Evolutionary conservation across 2,329 filamentous ascomycete genomes (phyloP).

Genomic region (Amylocarpus encephaloides): DNA sequence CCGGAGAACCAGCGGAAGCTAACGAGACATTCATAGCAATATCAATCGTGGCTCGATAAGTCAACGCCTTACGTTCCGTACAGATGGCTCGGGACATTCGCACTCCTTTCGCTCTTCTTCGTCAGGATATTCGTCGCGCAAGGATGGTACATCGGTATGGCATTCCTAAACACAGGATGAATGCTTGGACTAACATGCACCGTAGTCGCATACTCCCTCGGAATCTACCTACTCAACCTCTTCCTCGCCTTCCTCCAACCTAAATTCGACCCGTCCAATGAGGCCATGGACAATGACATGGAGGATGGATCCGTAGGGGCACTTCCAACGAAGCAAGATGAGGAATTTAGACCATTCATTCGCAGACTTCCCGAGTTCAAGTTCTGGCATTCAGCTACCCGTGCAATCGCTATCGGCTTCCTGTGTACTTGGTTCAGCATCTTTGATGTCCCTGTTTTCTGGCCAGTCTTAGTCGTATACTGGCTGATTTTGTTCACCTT

Average conservation of each 20-base stretch:
- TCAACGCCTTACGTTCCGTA: conserved; percentile 85
- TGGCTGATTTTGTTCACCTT: conserved; percentile 95
- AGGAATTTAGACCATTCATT: conserved; percentile 97
- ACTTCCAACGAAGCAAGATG: conserved; percentile 89
- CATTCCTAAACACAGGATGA: conserved; percentile 6
- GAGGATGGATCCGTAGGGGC: conserved; percentile 80
- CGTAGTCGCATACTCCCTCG: conserved; percentile 89
- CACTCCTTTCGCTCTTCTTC: conserved; percentile 74
- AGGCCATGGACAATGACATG: conserved; percentile 85
- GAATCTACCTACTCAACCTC: conserved; percentile 97
- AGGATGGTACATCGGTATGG: conserved; percentile 95
- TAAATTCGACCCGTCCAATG: conserved; percentile 97
- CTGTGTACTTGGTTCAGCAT: conserved; percentile 86
- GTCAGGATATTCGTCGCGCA: conserved; percentile 84
- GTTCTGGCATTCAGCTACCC: conserved; percentile 96
- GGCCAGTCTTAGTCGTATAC: conserved; percentile 96
- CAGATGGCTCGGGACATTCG: conserved; percentile 81
- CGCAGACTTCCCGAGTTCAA: conserved; percentile 96
- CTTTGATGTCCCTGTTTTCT: conserved; percentile 98
- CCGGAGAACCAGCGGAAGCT: conserved; percentile 6
- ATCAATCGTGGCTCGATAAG: conserved; percentile 90
- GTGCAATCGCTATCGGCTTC: conserved; percentile 77
- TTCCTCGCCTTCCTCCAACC: conserved; percentile 98
- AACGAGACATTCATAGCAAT: conserved; percentile 54
- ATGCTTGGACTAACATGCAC: background rate